These are phyloP conservation scores for Lipomyces japonicus DNA, from an alignment of 805 yeast genomes.

Conservation along the genomic window DNA sequence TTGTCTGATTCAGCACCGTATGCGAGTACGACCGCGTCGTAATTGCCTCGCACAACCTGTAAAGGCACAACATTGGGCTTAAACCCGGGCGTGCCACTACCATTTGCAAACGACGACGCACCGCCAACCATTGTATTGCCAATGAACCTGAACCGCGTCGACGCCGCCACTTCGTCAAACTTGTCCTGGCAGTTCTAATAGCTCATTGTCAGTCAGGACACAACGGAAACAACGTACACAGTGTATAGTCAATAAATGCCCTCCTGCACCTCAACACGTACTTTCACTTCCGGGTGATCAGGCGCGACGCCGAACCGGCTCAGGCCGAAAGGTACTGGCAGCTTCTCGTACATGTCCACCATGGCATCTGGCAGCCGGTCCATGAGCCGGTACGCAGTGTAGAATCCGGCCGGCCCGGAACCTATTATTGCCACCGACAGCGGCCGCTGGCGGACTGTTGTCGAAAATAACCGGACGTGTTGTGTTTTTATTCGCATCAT, in stretches of 20 bases:
- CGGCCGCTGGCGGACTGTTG: not conserved
- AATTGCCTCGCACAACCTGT: constrained; percentile 48
- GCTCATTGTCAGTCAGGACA: not conserved
- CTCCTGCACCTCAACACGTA: constrained; percentile 46
- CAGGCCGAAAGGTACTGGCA: constrained; percentile 89
- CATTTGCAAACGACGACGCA: not conserved
- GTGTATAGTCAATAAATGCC: not conserved
- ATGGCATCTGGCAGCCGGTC: constrained; percentile 42
- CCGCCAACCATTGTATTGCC: constrained; percentile 72
- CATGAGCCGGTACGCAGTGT: constrained; percentile 72
- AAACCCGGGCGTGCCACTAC: not conserved
- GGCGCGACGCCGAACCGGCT: constrained; percentile 98
- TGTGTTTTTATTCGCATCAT: too few relatives aligned
- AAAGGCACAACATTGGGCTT: constrained; percentile 48
- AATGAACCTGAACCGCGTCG: constrained; percentile 49
- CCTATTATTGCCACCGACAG: constrained; percentile 71
- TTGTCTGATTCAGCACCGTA: constrained; percentile 71
- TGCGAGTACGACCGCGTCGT: constrained; percentile 72
- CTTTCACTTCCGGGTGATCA: constrained; percentile 93
- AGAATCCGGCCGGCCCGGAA: constrained; percentile 95
- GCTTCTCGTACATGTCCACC: constrained; percentile 74
- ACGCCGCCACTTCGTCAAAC: constrained; percentile 50
- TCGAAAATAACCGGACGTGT: not conserved
- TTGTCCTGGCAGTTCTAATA: constrained; percentile 53
- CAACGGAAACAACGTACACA: not conserved